Evolutionary conservation across 768 basidiomycete genomes (phyloP).

Genomic region (Mycena chlorophos): DNA sequence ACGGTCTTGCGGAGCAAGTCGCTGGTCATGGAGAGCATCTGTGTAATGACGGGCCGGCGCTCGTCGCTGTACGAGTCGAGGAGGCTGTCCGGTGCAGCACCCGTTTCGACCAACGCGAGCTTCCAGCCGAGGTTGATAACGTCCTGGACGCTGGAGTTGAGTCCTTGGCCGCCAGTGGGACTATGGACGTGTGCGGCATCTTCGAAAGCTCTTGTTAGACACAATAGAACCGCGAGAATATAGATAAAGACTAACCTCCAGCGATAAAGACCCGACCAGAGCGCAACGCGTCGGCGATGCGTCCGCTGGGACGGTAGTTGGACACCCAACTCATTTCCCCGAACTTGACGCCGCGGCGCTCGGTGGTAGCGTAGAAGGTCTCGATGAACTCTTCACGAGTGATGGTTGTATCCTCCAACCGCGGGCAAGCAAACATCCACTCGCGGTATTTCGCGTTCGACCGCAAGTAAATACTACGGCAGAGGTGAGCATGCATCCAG

Average conservation of each 20-base stretch:
- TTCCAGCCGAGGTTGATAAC: conserved; percentile 48
- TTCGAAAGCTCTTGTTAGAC: conserved; percentile 19
- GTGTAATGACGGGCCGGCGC: conserved; percentile 45
- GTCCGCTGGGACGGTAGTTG: conserved; percentile 42
- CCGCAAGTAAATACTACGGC: background rate
- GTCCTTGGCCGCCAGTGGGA: conserved; percentile 43
- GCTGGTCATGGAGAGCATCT: conserved; percentile 45
- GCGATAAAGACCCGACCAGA: conserved; percentile 45
- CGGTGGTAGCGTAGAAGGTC: conserved; percentile 28
- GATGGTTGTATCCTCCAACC: conserved; percentile 9
- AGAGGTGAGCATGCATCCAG: no score
- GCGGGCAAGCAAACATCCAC: conserved; percentile 1
- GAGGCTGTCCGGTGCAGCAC: conserved; percentile 33
- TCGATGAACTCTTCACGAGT: conserved; percentile 29
- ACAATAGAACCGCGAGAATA: background rate
- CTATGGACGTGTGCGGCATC: conserved; percentile 52
- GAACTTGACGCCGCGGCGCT: conserved; percentile 33
- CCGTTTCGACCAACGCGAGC: conserved; percentile 40
- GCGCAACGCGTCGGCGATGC: conserved; percentile 46
- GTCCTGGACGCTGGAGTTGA: conserved; percentile 39
- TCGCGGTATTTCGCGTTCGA: background rate
- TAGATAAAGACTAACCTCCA: conserved; percentile 38
- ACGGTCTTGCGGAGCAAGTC: conserved; percentile 27
- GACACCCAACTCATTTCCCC: conserved; percentile 28
- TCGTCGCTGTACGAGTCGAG: conserved; percentile 43